Conservation (phyloP, 1,139 yeast genomes). For the Hemisphaericaspora xylanilytica region DNA sequence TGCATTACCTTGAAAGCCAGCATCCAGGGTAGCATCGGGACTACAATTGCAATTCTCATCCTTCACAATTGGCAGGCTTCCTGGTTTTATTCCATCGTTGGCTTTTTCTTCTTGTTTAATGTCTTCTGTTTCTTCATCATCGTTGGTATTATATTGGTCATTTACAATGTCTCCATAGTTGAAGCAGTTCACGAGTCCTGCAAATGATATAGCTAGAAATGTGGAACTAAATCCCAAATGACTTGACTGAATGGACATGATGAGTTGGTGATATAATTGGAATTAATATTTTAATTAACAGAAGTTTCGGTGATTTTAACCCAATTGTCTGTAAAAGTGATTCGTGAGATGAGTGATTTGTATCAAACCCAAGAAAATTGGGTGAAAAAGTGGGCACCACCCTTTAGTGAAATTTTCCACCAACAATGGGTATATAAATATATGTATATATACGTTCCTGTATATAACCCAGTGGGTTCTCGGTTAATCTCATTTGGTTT, state of each 20-base stretch:
- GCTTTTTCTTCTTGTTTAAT: neutral
- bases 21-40: too few relatives aligned
- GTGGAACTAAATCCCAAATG: constrained; percentile 13
- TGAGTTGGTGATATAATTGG: neutral
- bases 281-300: neutral
- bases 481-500: neutral
- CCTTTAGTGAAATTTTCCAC: neutral
- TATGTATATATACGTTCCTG: too few relatives aligned
- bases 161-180: neutral
- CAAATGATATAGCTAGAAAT: constrained; percentile 15
- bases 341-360: too few relatives aligned
- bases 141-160: neutral
- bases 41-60: too few relatives aligned
- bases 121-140: neutral
- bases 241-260: constrained; percentile 19
- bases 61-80: too few relatives aligned
- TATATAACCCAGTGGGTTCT: too few relatives aligned
- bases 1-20: too few relatives aligned
- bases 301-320: neutral
- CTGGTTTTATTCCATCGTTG: neutral
- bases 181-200: constrained; percentile 9
- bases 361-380: too few relatives aligned
- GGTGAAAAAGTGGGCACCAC: too few relatives aligned
- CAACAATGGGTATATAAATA: too few relatives aligned
- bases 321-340: too few relatives aligned